phyloP scores from a whole-genome alignment of 106 monocot genomes.

The Dendrobium officinale region DNA sequence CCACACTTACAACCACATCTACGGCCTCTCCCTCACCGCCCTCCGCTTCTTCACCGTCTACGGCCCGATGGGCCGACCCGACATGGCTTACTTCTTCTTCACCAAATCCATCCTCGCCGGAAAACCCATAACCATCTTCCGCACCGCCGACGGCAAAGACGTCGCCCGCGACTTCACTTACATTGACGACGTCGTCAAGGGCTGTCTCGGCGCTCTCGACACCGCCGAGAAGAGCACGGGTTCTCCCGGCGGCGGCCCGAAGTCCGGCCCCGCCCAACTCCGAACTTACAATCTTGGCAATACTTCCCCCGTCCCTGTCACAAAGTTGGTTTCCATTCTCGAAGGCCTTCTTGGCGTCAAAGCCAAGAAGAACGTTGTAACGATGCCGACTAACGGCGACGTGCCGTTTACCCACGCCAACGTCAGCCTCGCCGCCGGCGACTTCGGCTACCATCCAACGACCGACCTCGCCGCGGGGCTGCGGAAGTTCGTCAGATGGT shows the following conservation, averaged over 20 bases:
- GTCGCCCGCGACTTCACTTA: slow-evolving; percentile 20
- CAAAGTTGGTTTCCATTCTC: slow-evolving; percentile 5
- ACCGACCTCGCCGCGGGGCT: slow-evolving; percentile 13
- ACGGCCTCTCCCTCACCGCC: slow-evolving; percentile 39
- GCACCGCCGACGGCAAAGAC: slow-evolving; percentile 9
- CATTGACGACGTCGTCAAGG: slow-evolving; percentile 17
- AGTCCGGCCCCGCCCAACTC: slow-evolving; percentile 12
- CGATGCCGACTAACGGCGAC: slow-evolving; percentile 13
- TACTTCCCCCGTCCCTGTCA: slow-evolving; percentile 13
- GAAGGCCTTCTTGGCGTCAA: slow-evolving; percentile 6
- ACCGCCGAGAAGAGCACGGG: slow-evolving; percentile 13
- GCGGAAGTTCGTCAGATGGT: slow-evolving; percentile 16
- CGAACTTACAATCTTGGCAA: slow-evolving; percentile 15
- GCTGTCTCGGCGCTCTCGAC: slow-evolving; percentile 14
- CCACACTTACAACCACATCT: slow-evolving; percentile 39
- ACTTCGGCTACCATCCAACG: slow-evolving; percentile 5
- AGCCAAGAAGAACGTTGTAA: slow-evolving; percentile 13
- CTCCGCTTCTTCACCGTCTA: slow-evolving; percentile 43
- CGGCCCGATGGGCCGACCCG: slow-evolving; percentile 38
- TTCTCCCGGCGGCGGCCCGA: slow-evolving; percentile 7
- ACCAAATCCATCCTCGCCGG: slow-evolving; percentile 18
- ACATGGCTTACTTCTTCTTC: slow-evolving; percentile 49
- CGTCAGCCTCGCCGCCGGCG: slow-evolving; percentile 11
- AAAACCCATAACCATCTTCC: slow-evolving; percentile 16
- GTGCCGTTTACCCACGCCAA: slow-evolving; percentile 20